Conservation (phyloP, 2,329 filamentous ascomycete genomes). For the Alternaria angustiovoidea region DNA sequence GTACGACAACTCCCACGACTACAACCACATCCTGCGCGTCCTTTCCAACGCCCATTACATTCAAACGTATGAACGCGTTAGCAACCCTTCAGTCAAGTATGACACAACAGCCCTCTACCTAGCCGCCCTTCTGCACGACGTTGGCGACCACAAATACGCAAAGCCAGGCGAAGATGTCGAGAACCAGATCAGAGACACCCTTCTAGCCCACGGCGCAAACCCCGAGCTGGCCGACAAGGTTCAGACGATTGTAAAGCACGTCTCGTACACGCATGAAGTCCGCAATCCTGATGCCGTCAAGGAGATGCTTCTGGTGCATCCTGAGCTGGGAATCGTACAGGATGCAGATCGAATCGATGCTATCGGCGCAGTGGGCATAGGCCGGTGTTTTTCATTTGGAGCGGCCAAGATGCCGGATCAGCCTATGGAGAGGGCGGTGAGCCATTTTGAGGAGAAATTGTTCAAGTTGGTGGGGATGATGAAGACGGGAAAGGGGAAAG, state of each 20-base stretch:
- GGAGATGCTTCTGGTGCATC: conserved; percentile 57
- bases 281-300: conserved; percentile 68
- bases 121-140: conserved; percentile 74
- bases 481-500: conserved; percentile 43
- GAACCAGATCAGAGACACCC: conserved; percentile 64
- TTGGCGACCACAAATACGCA: conserved; percentile 84
- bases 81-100: conserved; percentile 47
- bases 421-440: conserved; percentile 40
- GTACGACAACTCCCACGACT: conserved; percentile 84
- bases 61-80: conserved; percentile 53
- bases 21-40: conserved; percentile 82
- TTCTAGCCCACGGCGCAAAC: conserved; percentile 65
- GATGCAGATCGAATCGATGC: conserved; percentile 94
- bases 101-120: conserved; percentile 70
- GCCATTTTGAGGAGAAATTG: conserved; percentile 49
- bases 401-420: conserved; percentile 55
- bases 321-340: conserved; percentile 85
- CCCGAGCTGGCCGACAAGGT: conserved; percentile 69
- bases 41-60: conserved; percentile 75
- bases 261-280: conserved; percentile 80
- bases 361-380: conserved; percentile 86
- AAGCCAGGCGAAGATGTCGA: conserved; percentile 63
- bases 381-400: conserved; percentile 77
- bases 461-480: conserved; percentile 45
- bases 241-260: conserved; percentile 75